Evolutionary conservation across 768 basidiomycete genomes (phyloP), one percentile per base, ranked within the genome.

Genomic region (Auricularia auricula-judae): DNA sequence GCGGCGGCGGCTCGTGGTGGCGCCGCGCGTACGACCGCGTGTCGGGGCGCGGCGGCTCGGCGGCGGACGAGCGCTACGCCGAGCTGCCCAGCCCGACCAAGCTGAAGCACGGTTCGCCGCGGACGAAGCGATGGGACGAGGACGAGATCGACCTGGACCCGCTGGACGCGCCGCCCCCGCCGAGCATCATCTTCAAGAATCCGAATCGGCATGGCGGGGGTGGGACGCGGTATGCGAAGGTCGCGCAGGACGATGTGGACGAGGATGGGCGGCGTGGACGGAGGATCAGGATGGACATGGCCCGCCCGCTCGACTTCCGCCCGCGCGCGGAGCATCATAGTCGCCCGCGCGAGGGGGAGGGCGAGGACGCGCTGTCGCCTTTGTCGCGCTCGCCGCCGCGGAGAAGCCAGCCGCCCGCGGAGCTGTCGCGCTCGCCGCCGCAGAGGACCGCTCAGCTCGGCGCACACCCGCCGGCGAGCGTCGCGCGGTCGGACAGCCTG

Each of bases 1-100:
- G 29, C 2, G 29, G 29, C 29, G 29, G 29, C 29, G 29, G 75
- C 2, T 83, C 84, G 0, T 86, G 84, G 84, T 86, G 85, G 85
- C 79, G 79, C 18, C 78, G 72, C 62, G 71, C 83, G 16, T 85
- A 85, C 70, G 71, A 78, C 66, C 80, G 81, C 21, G 67, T 85
- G 36, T 84, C 84, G 43, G 74, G 74, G 8, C 44, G 61, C 18
- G 70, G 29, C 29, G 29, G 29, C 29, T 29, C 67, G 34, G 61
- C 69, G 59, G 77, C 77, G 36, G 64, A 68, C 21, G 73, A 76
- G 42, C 69, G 69, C 62, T 67, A 68, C 63, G 5, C 56, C 29
- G 51, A 36, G n/a, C 62, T 53, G 36, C 63, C 47, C 42, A 54
- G 35, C 39, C 51, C 42, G 54, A n/a, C 67, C 58, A 14, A 63